A percentile compares a stretch with the other conserved stretches of the same genome.
Evolutionary conservation across 2,329 filamentous ascomycete genomes (phyloP).

Genomic region (Trichoderma lentiforme): DNA sequence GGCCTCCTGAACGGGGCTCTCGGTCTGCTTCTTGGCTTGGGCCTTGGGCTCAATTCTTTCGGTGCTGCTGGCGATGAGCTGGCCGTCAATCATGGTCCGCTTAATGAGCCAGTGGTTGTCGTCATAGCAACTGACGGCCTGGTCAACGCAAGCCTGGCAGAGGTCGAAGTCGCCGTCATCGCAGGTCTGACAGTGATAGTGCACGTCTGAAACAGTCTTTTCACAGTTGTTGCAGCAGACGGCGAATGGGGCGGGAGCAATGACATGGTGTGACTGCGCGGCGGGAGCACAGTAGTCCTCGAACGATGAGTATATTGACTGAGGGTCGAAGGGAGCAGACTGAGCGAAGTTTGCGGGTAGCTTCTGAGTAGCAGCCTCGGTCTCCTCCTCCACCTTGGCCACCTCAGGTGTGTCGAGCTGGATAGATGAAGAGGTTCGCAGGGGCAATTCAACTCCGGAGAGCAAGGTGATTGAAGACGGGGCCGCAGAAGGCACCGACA

Average conservation of each 20-base stretch:
- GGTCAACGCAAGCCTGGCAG: conserved; percentile 73
- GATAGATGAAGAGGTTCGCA: background rate
- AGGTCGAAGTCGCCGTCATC: conserved; percentile 93
- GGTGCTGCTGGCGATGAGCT: conserved; percentile 80
- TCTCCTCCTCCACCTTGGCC: conserved; percentile 12
- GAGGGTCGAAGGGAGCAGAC: background rate
- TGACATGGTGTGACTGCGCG: background rate
- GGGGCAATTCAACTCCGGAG: conserved; percentile 7
- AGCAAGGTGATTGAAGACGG: conserved; percentile 1
- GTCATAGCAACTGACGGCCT: conserved; percentile 73
- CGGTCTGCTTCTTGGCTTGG: conserved; percentile 31
- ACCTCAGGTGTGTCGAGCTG: background rate
- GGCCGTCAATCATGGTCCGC: conserved; percentile 73
- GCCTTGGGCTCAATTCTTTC: conserved; percentile 70
- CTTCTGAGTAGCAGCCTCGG: background rate
- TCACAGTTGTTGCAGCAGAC: conserved; percentile 95
- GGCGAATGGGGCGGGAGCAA: conserved; percentile 52
- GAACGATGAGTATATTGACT: conserved; percentile 5
- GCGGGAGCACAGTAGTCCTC: background rate
- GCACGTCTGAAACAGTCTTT: conserved; percentile 69
- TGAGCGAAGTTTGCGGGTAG: conserved; percentile 17
- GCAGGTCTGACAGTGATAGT: conserved; percentile 94
- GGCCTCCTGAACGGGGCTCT: conserved; percentile 25
- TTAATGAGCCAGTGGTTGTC: conserved; percentile 92
- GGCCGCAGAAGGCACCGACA: background rate